Evolutionary conservation across 2,329 filamentous ascomycete species (phyloP).

Genomic region (Dothideomycetidae sp.): DNA sequence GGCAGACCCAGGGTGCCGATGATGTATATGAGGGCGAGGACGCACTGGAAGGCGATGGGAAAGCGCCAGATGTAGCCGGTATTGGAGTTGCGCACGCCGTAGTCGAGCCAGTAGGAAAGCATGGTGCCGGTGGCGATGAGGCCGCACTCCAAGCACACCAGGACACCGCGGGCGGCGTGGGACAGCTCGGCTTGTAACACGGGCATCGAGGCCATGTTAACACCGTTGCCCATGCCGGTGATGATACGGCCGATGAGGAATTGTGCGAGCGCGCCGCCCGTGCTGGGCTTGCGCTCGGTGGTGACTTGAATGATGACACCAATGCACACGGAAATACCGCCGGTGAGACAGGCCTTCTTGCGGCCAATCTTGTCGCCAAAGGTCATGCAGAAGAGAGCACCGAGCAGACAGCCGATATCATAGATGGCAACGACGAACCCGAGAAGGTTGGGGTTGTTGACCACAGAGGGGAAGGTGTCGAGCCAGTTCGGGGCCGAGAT

Average conservation of each 20-base stretch:
- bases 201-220: conserved; percentile 39
- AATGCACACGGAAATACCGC: conserved; percentile 32
- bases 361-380: conserved; percentile 38
- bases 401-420: conserved; percentile 34
- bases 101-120: conserved; percentile 38
- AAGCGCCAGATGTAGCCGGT: conserved; percentile 23
- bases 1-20: conserved; percentile 36
- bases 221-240: conserved; percentile 34
- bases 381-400: conserved; percentile 36
- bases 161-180: conserved; percentile 34
- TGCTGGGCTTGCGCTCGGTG: conserved; percentile 23
- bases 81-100: conserved; percentile 39
- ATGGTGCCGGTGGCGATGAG: conserved; percentile 38
- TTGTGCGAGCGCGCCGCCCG: no score
- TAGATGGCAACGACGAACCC: conserved; percentile 19
- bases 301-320: conserved; percentile 33
- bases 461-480: conserved; percentile 27
- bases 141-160: conserved; percentile 38
- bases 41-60: conserved; percentile 35
- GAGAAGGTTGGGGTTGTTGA: conserved; percentile 19
- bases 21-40: conserved; percentile 40
- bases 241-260: conserved; percentile 35
- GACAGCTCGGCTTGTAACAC: conserved; percentile 39
- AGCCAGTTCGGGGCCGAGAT: conserved; percentile 29
- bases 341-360: conserved; percentile 34